Conservation (phyloP, 1,139 yeast genomes). For the Blastobotrys raffinosifermentans region DNA sequence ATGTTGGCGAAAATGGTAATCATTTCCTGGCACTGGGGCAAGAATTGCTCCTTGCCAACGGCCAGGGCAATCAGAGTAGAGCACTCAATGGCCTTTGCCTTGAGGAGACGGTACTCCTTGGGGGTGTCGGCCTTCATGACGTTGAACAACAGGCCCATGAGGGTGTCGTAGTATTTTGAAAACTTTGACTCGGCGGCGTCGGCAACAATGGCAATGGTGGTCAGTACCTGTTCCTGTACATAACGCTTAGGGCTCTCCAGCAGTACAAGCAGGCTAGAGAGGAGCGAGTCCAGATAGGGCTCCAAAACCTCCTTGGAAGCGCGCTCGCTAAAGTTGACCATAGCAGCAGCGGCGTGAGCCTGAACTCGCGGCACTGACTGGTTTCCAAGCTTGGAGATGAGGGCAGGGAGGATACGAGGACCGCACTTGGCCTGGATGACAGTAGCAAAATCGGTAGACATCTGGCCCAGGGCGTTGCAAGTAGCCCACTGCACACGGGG, state of each 20-base stretch:
- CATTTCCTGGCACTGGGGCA: constrained; percentile 68
- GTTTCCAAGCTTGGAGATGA: constrained; percentile 70
- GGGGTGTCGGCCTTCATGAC: constrained; percentile 78
- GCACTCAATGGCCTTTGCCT: constrained; percentile 94
- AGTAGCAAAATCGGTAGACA: constrained; percentile 96
- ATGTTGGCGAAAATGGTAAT: constrained; percentile 67
- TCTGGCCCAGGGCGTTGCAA: constrained; percentile 94
- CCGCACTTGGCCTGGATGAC: constrained; percentile 78
- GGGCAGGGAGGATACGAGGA: constrained; percentile 74
- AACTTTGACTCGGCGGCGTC: constrained; percentile 95
- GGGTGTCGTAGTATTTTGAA: constrained; percentile 84
- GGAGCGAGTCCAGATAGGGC: constrained; percentile 79
- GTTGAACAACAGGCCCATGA: constrained; percentile 83
- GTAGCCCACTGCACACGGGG: constrained; percentile 96
- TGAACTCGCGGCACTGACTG: constrained; percentile 84
- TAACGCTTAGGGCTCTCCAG: constrained; percentile 82
- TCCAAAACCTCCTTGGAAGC: constrained; percentile 83
- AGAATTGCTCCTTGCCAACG: constrained; percentile 89
- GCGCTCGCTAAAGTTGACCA: constrained; percentile 90
- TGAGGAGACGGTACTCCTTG: constrained; percentile 68
- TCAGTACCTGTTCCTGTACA: constrained; percentile 94
- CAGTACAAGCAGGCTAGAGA: constrained; percentile 66
- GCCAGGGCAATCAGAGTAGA: constrained; percentile 91
- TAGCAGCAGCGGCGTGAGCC: constrained; percentile 97
- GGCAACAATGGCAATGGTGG: constrained; percentile 95